phyloP scores from a whole-genome alignment of 148 eudicot genomes.

The Fagopyrum esculentum region DNA sequence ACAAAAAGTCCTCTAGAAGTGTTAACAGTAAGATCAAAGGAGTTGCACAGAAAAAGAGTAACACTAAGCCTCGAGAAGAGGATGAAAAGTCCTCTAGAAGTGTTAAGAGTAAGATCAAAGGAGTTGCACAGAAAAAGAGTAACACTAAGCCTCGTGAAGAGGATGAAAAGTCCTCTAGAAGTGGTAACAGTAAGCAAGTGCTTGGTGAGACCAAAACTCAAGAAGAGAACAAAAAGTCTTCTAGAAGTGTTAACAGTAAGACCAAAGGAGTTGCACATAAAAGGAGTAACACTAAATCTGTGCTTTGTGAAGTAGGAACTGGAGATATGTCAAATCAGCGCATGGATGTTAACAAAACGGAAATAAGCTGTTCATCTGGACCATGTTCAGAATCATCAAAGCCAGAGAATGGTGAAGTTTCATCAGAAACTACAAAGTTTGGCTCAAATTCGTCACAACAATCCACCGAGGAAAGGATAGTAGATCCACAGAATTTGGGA shows the following conservation, averaged over 20 bases:
- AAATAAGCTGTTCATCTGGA: constrained; percentile 21
- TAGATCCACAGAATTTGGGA: background rate
- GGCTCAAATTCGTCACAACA: background rate
- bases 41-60: constrained; percentile 13
- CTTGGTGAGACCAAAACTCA: background rate
- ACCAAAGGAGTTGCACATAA: constrained; percentile 18
- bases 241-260: constrained; percentile 16
- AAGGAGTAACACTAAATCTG: background rate
- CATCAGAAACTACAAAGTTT: background rate
- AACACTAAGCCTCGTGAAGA: background rate
- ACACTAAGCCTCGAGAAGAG: background rate
- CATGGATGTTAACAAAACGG: constrained; percentile 24
- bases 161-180: background rate
- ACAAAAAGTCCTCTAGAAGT: constrained; percentile 19
- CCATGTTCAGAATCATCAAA: background rate
- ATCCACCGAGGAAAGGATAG: background rate
- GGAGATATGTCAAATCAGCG: constrained; percentile 17
- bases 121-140: constrained; percentile 13
- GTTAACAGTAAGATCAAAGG: constrained; percentile 20
- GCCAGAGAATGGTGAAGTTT: constrained; percentile 6
- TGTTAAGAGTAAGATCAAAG: constrained; percentile 20
- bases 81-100: background rate
- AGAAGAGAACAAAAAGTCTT: constrained; percentile 19
- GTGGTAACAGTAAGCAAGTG: background rate
- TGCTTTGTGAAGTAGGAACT: constrained; percentile 12